Evolutionary conservation across 176 grass and related monocot genomes (phyloP), one percentile per base, ranked within the genome.

Genomic region (Raddia distichophylla): DNA sequence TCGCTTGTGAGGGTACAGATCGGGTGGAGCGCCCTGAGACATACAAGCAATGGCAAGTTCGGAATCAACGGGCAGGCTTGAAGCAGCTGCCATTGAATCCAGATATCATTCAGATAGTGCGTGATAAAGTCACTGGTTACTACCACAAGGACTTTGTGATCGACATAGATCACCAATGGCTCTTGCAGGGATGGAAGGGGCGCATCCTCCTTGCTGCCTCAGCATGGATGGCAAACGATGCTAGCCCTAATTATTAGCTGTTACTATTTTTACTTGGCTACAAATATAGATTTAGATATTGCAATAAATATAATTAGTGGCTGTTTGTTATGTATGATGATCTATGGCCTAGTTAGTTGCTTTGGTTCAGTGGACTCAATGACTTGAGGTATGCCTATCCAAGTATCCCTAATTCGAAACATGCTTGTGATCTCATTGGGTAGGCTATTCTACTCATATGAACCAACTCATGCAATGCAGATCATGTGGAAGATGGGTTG

Each of bases 131-230:
- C 63, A 92, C 86, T 47, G 6, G 4, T 2, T 78, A 75, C 64
- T 95, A 90, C 80, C 93, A 95, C 79, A 95, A 95, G 80, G 93
- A 95, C 85, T 93, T 90, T 76, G 88, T 95, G 69, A 74, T 95
- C 6, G 90, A 95, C 65, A 10, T 78, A 46, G 90, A 95, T 95
- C 82, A 95, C 60, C 47, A 77, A 16, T 95, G 93, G 93, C 86
- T 95, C 60, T 80, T 95, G 83, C 93, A 95, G 53, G 93, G 93
- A 45, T 95, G 93, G 93, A 95, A 95, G 59, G 93, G 93, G 10
- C 93, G 93, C 44, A 93, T 95, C 60, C 82, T 95, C 16, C 82
- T 32, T n/a, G 90, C 84, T 53, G 51, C 93, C 76, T 88, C 93
- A 0, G 64, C 93, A 49, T 95, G 93, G 93, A 78, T 64, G 72